Conservation (phyloP, 2,329 filamentous ascomycete species). For the Phyllosticta citriasiana region DNA sequence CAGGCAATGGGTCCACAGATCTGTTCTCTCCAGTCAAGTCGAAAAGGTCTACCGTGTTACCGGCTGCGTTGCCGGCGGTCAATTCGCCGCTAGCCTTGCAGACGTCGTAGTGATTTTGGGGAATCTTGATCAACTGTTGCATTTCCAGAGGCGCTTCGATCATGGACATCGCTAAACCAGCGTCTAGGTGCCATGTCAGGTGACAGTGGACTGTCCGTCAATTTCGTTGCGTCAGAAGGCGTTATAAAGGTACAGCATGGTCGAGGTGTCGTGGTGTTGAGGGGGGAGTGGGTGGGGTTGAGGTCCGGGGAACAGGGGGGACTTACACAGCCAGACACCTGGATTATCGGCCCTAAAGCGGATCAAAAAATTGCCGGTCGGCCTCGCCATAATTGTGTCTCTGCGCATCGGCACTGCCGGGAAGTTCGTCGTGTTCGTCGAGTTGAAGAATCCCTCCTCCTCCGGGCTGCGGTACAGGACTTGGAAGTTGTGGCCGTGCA, state of each 20-base stretch:
- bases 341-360: slow-evolving; percentile 42
- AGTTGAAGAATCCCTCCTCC: slow-evolving; percentile 20
- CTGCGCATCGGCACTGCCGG: slow-evolving; percentile 31
- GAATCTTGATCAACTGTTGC: slow-evolving; percentile 48
- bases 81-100: slow-evolving; percentile 44
- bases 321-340: slow-evolving; percentile 15
- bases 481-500: slow-evolving; percentile 54
- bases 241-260: no score
- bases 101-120: slow-evolving; percentile 45
- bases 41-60: slow-evolving; percentile 50
- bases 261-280: background rate
- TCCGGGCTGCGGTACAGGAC: slow-evolving; percentile 31
- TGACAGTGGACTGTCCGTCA: slow-evolving; percentile 15
- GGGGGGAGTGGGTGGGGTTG: background rate
- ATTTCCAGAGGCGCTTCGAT: slow-evolving; percentile 43
- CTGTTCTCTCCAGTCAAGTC: slow-evolving; percentile 36
- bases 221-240: slow-evolving; percentile 18
- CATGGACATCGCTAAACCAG: slow-evolving; percentile 36
- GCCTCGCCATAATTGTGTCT: slow-evolving; percentile 39
- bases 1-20: slow-evolving; percentile 40
- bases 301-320: background rate
- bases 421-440: slow-evolving; percentile 22
- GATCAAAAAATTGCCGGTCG: slow-evolving; percentile 40
- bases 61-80: slow-evolving; percentile 58
- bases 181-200: slow-evolving; percentile 13